Conservation (phyloP, 176 grass and related monocot genomes). For the Tuctoria greenei region DNA sequence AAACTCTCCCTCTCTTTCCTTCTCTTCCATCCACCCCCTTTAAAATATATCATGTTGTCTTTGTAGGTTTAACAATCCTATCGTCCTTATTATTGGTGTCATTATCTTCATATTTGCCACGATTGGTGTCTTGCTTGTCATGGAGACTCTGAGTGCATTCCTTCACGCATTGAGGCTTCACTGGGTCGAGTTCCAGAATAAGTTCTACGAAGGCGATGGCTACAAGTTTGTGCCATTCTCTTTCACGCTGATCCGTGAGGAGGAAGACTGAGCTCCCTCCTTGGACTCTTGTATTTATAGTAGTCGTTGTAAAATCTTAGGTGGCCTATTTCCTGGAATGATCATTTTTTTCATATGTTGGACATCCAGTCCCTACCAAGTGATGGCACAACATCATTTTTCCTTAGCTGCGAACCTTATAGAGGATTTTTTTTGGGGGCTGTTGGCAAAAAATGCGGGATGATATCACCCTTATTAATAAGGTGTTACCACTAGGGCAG, state of each 20-base stretch:
- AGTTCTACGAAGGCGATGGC: slow-evolving; percentile 97
- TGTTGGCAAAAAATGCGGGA: slow-evolving; percentile 34
- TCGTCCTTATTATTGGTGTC: slow-evolving; percentile 49
- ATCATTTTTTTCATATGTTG: slow-evolving; percentile 50
- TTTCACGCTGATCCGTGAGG: slow-evolving; percentile 54
- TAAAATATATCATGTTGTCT: slow-evolving; percentile 2
- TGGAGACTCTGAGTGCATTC: slow-evolving; percentile 96
- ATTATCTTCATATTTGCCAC: slow-evolving; percentile 69
- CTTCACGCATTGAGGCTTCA: slow-evolving; percentile 97
- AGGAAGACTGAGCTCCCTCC: slow-evolving; percentile 61
- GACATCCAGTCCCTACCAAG: slow-evolving; percentile 26
- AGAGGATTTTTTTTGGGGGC: slow-evolving; percentile 21
- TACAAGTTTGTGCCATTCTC: slow-evolving; percentile 95
- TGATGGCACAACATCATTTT: slow-evolving; percentile 33
- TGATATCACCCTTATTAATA: slow-evolving; percentile 49
- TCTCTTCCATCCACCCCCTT: not conserved
- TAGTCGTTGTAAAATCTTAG: slow-evolving; percentile 40
- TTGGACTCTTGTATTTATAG: slow-evolving; percentile 25
- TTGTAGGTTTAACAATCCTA: slow-evolving; percentile 63
- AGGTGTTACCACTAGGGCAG: slow-evolving; percentile 30
- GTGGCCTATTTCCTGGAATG: slow-evolving; percentile 34
- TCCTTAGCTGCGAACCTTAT: slow-evolving; percentile 34
- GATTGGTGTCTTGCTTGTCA: slow-evolving; percentile 87
- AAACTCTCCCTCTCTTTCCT: not conserved
- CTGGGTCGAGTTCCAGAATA: slow-evolving; percentile 98